Conservation (phyloP, 176 grass and related monocot genomes). For the Eragrostis nindensis region DNA sequence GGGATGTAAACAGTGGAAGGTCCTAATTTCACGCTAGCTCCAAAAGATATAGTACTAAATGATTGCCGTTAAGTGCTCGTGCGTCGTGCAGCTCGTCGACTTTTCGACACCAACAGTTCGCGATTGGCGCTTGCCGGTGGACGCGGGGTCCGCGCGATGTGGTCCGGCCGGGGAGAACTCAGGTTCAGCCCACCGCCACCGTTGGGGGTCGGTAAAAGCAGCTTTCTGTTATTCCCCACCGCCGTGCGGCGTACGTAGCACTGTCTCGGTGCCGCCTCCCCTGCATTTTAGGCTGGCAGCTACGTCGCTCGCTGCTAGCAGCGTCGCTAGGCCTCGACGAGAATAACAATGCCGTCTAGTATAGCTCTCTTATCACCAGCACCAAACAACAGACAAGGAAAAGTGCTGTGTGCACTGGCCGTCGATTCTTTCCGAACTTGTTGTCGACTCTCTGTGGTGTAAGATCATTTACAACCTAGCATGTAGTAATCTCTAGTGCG, state of each 20-base stretch:
- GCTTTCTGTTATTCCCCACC: constrained; percentile 41
- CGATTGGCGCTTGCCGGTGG: constrained; percentile 9
- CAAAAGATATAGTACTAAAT: not conserved
- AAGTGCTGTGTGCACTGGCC: not conserved
- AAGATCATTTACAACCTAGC: constrained; percentile 6
- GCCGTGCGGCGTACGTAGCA: not conserved
- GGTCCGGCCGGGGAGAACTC: constrained; percentile 31
- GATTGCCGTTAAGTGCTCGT: constrained; percentile 2
- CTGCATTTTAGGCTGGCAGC: constrained; percentile 24
- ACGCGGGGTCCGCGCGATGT: not conserved
- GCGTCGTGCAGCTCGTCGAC: constrained; percentile 24
- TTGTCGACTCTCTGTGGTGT: constrained; percentile 24
- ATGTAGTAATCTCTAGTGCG: too few relatives aligned
- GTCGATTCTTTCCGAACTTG: constrained; percentile 11
- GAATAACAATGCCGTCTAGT: not conserved
- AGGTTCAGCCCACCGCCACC: constrained; percentile 26
- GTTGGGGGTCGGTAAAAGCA: constrained; percentile 16
- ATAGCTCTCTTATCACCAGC: not conserved
- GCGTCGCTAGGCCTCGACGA: constrained; percentile 29
- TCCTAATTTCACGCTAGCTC: not conserved
- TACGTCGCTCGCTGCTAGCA: not conserved
- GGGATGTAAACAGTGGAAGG: not conserved
- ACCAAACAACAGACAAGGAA: not conserved
- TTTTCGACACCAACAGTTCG: constrained; percentile 27
- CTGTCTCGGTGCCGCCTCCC: not conserved